Conservation (phyloP, 352 stramenopile species). For the Pythium folliculosum region DNA sequence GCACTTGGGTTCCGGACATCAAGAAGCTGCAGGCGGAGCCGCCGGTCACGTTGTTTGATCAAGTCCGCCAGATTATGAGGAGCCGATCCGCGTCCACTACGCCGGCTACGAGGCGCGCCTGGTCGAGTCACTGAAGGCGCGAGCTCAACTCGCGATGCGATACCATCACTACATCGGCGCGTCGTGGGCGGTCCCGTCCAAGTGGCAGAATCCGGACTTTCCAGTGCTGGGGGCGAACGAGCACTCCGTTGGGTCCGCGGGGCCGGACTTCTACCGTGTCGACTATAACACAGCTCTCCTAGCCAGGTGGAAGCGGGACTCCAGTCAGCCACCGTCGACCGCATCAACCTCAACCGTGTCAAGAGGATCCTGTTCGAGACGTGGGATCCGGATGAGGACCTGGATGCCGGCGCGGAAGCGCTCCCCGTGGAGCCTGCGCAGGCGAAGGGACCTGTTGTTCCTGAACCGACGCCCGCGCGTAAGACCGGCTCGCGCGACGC, state of each 20-base stretch:
- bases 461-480: no score
- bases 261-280: background rate
- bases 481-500: no score
- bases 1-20: background rate
- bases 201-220: background rate
- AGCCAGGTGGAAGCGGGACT: background rate
- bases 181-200: background rate
- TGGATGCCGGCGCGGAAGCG: no score
- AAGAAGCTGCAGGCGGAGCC: background rate
- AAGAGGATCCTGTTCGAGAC: background rate
- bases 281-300: background rate
- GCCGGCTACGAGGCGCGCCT: background rate
- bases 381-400: background rate
- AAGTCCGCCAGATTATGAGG: background rate
- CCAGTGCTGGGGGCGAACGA: background rate
- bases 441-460: no score
- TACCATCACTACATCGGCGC: slow-evolving; percentile 15
- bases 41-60: background rate
- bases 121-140: background rate
- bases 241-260: background rate
- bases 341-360: background rate
- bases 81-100: slow-evolving; percentile 3
- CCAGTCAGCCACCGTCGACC: background rate
- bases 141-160: background rate
- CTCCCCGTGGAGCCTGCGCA: no score